Evolutionary conservation across 768 basidiomycete species (phyloP).

Genomic region (Panaeolus cyanescens): DNA sequence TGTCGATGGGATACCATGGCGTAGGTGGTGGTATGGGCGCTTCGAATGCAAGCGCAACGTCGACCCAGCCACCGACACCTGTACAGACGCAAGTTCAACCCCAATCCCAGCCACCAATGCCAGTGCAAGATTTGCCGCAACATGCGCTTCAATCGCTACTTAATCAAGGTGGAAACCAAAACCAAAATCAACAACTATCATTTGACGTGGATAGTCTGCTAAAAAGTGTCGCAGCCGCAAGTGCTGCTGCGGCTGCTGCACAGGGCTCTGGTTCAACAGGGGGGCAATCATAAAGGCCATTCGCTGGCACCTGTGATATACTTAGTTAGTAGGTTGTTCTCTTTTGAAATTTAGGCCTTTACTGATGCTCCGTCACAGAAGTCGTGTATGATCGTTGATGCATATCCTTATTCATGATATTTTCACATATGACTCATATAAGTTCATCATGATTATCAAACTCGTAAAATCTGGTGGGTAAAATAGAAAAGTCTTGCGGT

Average conservation of each 20-base stretch:
- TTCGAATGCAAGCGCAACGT: slow-evolving; percentile 5
- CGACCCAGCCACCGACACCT: neutral
- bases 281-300: neutral
- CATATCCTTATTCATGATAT: no score
- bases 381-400: no score
- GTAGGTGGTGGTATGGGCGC: neutral
- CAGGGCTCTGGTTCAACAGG: neutral
- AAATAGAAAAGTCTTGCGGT: no score
- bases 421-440: no score
- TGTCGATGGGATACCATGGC: slow-evolving; percentile 33
- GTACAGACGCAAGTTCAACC: neutral
- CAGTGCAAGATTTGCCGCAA: neutral
- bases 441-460: no score
- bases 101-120: neutral
- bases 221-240: neutral
- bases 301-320: no score
- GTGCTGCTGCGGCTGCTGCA: neutral
- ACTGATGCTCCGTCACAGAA: no score
- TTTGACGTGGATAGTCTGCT: neutral
- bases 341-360: no score
- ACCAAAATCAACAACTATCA: neutral
- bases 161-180: neutral
- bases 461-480: no score
- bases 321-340: no score
- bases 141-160: neutral